phyloP scores from a whole-genome alignment of 768 basidiomycete species.

The Leucocoprinus leucothites region DNA sequence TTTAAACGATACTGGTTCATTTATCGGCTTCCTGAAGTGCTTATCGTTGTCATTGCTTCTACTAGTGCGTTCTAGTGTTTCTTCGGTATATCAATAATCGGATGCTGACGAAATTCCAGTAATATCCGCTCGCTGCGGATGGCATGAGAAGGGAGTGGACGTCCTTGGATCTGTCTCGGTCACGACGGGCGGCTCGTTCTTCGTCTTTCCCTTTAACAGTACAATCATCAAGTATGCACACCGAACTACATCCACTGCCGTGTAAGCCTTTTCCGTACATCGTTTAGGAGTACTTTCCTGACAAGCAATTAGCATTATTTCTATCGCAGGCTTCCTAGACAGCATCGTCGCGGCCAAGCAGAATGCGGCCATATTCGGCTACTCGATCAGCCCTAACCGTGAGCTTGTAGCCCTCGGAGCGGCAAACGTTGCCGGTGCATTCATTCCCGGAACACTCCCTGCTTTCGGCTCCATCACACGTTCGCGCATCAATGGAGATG shows the following conservation, averaged over 20 bases:
- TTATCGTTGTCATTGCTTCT: constrained; percentile 79
- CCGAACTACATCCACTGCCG: constrained; percentile 81
- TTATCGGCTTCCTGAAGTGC: constrained; percentile 84
- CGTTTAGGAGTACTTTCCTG: background rate
- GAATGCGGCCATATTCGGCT: constrained; percentile 78
- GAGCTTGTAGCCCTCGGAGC: constrained; percentile 93
- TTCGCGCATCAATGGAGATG: constrained; percentile 86
- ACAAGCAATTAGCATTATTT: constrained; percentile 51
- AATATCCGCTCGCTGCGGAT: constrained; percentile 62
- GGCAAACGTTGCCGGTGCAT: constrained; percentile 73
- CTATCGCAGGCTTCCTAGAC: constrained; percentile 89
- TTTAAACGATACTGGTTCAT: constrained; percentile 68
- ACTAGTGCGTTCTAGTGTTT: constrained; percentile 54
- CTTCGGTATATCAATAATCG: background rate
- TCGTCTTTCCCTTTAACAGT: constrained; percentile 70
- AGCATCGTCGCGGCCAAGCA: constrained; percentile 96
- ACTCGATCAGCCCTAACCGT: constrained; percentile 90
- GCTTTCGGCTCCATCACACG: constrained; percentile 92
- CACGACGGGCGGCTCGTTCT: constrained; percentile 54
- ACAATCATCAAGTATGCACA: constrained; percentile 62
- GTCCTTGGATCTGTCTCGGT: constrained; percentile 80
- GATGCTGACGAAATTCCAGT: constrained; percentile 36
- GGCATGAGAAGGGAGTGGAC: constrained; percentile 77
- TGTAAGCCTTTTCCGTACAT: constrained; percentile 36
- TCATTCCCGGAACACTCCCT: constrained; percentile 86